Evolutionary conservation across 148 eudicot species (phyloP).

Genomic region (Arbutus unedo): DNA sequence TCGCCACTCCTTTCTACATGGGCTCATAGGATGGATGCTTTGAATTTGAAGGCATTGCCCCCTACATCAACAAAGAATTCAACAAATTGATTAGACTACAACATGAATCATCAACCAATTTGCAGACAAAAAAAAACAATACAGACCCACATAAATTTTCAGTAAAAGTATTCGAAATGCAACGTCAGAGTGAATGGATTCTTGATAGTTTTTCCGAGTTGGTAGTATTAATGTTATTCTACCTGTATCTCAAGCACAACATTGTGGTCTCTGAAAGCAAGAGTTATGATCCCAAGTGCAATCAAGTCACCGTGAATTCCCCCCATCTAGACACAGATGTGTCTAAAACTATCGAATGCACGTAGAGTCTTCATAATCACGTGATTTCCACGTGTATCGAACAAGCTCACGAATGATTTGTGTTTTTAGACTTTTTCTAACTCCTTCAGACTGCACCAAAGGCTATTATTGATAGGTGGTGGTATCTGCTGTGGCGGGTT

Average conservation of each 20-base stretch:
- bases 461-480: no score
- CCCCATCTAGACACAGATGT: no score
- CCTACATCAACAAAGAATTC: conserved; percentile 30
- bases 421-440: no score
- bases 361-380: no score
- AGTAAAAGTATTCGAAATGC: no score
- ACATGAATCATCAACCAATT: background rate
- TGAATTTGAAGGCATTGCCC: conserved; percentile 49
- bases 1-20: conserved; percentile 60
- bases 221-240: background rate
- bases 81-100: background rate
- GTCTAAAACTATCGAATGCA: no score
- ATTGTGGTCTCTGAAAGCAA: conserved; percentile 75
- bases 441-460: no score
- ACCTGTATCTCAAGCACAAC: conserved; percentile 76
- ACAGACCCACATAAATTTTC: no score
- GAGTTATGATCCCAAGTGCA: conserved; percentile 46
- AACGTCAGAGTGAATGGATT: no score
- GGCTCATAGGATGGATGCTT: conserved; percentile 29
- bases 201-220: background rate
- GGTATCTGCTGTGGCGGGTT: no score
- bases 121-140: background rate
- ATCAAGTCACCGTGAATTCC: conserved; percentile 22
- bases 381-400: no score
- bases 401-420: no score